A percentile compares a stretch with the other conserved stretches of the same genome.
Evolutionary conservation across 306 rosid genomes (phyloP).

Genomic region (Hylodesmum podocarpum): DNA sequence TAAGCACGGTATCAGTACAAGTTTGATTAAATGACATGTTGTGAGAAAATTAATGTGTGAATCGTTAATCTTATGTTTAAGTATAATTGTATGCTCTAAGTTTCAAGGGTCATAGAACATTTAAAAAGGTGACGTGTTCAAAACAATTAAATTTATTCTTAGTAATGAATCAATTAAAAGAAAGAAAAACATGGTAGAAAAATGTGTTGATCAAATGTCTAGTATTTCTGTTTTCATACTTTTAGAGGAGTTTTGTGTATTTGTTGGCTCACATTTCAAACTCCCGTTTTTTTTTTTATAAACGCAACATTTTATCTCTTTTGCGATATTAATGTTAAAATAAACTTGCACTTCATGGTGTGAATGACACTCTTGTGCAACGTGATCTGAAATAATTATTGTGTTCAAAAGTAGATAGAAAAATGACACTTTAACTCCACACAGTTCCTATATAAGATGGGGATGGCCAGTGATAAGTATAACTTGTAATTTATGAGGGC

Average conservation of each 20-base stretch:
- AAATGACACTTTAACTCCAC: neutral
- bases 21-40: neutral
- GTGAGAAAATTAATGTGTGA: neutral
- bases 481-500: neutral
- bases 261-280: too few species aligned
- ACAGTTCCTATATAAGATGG: neutral
- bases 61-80: neutral
- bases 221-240: neutral
- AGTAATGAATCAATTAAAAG: neutral
- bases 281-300: too few species aligned
- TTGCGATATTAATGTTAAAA: too few species aligned
- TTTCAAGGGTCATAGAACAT: too few species aligned
- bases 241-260: too few species aligned
- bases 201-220: neutral
- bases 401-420: neutral
- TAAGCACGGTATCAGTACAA: neutral
- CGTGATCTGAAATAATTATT: neutral
- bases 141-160: neutral
- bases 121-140: neutral
- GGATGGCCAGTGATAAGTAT: neutral
- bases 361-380: neutral
- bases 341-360: too few species aligned
- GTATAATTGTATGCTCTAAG: too few species aligned
- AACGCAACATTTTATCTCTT: too few species aligned
- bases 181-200: neutral